Evolutionary conservation across 139 green algal species (phyloP).

Genomic region (Spirogloea muscicola): DNA sequence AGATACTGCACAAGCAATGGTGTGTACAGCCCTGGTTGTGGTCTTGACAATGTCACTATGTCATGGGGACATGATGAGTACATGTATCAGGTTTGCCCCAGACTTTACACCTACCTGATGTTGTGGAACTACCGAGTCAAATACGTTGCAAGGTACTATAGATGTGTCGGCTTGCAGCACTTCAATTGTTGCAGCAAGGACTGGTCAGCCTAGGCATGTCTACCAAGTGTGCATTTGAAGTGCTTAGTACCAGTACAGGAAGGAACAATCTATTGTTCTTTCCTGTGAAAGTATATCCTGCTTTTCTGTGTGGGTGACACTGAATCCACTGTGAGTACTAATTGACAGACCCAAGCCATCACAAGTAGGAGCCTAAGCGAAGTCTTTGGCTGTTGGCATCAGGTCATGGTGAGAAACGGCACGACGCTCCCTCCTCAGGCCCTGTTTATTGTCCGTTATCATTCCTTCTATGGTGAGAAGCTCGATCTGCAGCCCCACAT

Average conservation of each 20-base stretch:
- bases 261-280: slow-evolving; percentile 16
- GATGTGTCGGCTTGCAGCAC: too few species aligned
- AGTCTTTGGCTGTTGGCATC: slow-evolving; percentile 13
- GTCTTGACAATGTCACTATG: slow-evolving; percentile 60
- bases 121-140: not conserved
- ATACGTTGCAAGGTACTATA: too few species aligned
- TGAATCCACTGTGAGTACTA: too few species aligned
- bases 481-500: not conserved
- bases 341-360: too few species aligned
- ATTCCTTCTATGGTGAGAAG: slow-evolving; percentile 47
- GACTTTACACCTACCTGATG: too few species aligned
- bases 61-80: slow-evolving; percentile 75
- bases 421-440: slow-evolving; percentile 64
- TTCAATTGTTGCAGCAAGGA: too few species aligned
- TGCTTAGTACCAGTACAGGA: too few species aligned
- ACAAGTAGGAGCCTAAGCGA: too few species aligned
- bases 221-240: too few species aligned
- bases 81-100: slow-evolving; percentile 77
- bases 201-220: too few species aligned
- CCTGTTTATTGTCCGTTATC: slow-evolving; percentile 66
- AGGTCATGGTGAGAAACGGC: slow-evolving; percentile 38
- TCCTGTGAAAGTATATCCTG: too few species aligned
- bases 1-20: slow-evolving; percentile 54
- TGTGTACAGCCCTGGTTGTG: slow-evolving; percentile 60
- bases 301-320: too few species aligned